A percentile compares a stretch with the other conserved stretches of the same genome.
Evolutionary conservation across 352 stramenopile genomes (phyloP).

Genomic region (Globisporangium heterothallicum): DNA sequence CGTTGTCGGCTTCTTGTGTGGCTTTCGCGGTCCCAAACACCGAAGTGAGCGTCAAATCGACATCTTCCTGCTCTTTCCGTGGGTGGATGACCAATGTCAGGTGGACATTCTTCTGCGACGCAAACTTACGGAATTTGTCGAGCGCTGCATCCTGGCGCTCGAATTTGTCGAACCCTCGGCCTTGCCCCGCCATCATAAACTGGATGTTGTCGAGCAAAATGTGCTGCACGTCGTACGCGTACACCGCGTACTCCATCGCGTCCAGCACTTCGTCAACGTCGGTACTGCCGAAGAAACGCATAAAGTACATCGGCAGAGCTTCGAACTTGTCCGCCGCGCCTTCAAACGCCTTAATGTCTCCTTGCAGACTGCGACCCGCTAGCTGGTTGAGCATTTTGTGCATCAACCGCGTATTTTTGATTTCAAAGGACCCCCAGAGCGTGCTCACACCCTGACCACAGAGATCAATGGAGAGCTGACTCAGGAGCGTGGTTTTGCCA

Average conservation of each 20-base stretch:
- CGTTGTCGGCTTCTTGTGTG: conserved; percentile 99
- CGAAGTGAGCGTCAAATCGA: conserved; percentile 90
- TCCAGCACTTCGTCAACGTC: conserved; percentile 95
- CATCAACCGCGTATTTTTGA: conserved; percentile 97
- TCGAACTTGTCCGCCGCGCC: conserved; percentile 88
- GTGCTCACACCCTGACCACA: conserved; percentile 96
- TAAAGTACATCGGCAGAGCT: conserved; percentile 95
- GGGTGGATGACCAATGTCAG: conserved; percentile 98
- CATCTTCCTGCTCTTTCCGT: conserved; percentile 96
- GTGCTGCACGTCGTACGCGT: conserved; percentile 98
- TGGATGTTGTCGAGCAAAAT: conserved; percentile 99
- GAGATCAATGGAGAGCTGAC: conserved; percentile 86
- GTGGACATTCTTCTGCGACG: conserved; percentile 97
- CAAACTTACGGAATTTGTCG: conserved; percentile 96
- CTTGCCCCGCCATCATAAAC: conserved; percentile 97
- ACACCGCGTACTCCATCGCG: conserved; percentile 98
- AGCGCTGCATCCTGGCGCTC: conserved; percentile 92
- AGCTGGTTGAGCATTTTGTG: conserved; percentile 98
- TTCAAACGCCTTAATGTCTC: conserved; percentile 78
- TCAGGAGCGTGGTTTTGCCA: conserved; percentile 93
- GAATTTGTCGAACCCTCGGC: conserved; percentile 85
- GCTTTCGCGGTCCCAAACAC: conserved; percentile 99
- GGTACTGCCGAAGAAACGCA: conserved; percentile 98
- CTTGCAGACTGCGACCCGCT: conserved; percentile 57
- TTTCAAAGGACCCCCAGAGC: conserved; percentile 99